A percentile compares a stretch with the other conserved stretches of the same genome.
Conservation (phyloP, 2,329 filamentous ascomycete species). For the Paradendryphiella salina region DNA sequence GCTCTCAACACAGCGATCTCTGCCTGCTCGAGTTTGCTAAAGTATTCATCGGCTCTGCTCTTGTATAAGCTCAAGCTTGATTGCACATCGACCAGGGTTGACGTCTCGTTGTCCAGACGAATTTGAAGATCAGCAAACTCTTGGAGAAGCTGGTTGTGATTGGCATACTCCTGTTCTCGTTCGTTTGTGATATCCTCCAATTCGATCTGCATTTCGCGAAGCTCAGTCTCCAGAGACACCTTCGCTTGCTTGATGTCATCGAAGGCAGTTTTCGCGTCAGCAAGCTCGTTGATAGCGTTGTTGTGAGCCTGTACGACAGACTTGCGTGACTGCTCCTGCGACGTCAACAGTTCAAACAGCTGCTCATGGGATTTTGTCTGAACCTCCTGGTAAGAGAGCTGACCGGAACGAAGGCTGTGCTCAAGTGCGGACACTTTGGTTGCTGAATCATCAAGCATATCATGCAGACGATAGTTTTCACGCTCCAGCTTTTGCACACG, state of each 20-base stretch:
- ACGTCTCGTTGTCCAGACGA: constrained; percentile 83
- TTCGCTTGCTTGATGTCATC: constrained; percentile 85
- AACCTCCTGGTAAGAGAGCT: constrained; percentile 85
- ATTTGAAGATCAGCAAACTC: constrained; percentile 95
- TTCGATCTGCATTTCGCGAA: constrained; percentile 82
- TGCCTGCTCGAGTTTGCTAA: constrained; percentile 93
- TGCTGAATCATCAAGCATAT: constrained; percentile 90
- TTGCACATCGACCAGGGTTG: constrained; percentile 79
- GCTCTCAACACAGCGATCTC: constrained; percentile 95
- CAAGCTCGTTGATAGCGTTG: constrained; percentile 79
- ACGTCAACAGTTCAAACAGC: constrained; percentile 87
- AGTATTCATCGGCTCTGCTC: constrained; percentile 91
- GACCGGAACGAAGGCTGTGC: constrained; percentile 80
- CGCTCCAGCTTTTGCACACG: constrained; percentile 90
- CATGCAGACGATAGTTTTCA: constrained; percentile 87
- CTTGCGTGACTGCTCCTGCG: constrained; percentile 85
- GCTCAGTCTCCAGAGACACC: constrained; percentile 77
- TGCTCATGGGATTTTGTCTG: constrained; percentile 94
- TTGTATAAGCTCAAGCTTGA: constrained; percentile 89
- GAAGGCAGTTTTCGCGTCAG: constrained; percentile 82
- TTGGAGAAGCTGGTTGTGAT: constrained; percentile 82
- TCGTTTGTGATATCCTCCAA: constrained; percentile 76
- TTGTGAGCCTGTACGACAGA: constrained; percentile 83
- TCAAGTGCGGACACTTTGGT: constrained; percentile 91
- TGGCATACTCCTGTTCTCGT: constrained; percentile 84